Evolutionary conservation across 2,329 filamentous ascomycete species (phyloP), one percentile per base, ranked within the genome.

Genomic region (Aspergillus fijiensis): DNA sequence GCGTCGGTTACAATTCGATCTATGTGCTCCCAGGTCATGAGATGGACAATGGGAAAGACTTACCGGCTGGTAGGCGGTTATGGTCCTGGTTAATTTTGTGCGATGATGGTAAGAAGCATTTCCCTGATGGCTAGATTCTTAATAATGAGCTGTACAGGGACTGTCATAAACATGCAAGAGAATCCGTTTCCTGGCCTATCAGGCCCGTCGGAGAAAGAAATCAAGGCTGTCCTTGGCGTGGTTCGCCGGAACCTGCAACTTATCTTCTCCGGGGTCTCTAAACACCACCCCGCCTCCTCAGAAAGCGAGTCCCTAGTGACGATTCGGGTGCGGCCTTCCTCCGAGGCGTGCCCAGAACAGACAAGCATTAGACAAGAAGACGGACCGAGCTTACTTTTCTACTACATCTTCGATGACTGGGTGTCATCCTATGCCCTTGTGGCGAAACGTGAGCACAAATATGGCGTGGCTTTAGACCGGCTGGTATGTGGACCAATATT

Each of bases 11-110:
- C 68, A 91, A 91, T 71, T 89, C 73, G 10, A 70, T 77, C 21
- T 78, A 73, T 62, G 71, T 73, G 29, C 69, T 76, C 80, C 75
- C 81, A 84, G 62, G 85, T 77, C 67, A 77, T 67, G 61, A 75
- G 27, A 73, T 76, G 49, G 65, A 62, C 3, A 71, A 74, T 53
- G 69, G 67, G 5, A 66, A 63, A 47, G 70, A 68, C 35, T 61
- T 80, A 9, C 83, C 82, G 5, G 74, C 81, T 51, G 82, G 82
- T 27, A 82, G 78, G 62, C 74, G 86, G 25, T 74, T 87, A 7
- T 92, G 88, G 88, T 87, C 87, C 21, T 92, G 89, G 89, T 79
- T 91, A 5, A 76, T 89, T 4, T 73, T 91, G 9, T 89, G 86
- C 64, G 81, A 87, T 65, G 88, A 91, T 68, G 81, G 84, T 84